Evolutionary conservation across 768 basidiomycete species (phyloP), one percentile per base, ranked within the genome.

Genomic region (Trichaptum fuscoviolaceum): DNA sequence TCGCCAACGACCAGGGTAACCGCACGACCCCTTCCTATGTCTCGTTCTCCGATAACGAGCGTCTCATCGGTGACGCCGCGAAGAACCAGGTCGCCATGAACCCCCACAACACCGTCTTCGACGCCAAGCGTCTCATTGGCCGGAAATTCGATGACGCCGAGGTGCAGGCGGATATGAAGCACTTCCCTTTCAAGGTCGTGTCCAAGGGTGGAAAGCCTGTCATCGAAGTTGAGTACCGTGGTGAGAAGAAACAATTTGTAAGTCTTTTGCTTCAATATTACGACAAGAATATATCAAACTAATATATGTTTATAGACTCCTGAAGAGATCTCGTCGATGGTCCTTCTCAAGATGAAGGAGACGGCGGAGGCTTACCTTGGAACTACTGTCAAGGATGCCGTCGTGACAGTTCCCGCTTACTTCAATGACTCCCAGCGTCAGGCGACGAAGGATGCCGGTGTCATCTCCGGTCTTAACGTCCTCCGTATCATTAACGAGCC

Each of bases 31-130:
- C 95, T 18, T 96, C 95, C 8, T 96, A 96, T 77, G 95, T 97
- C 79, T 89, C 95, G 63, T 96, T 96, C 84, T 92, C 93, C 70
- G 92, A 93, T 73, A 89, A 82, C 69, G 96, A 98, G 85, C 95
- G 96, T 83, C 86, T 99, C 72, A 98, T 99, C 76, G 96, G 96
- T 74, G 96, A 99, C 85, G 96, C 96, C 72, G 96, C 96, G 65
- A 98, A 98, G 84, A 98, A 98, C 80, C 95, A 96, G 74, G 93
- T 93, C 79, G 95, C 95, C 67, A 96, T 97, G 95, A 99, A 98
- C 86, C 96, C 95, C 66, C 85, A 89, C 80, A 94, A 96, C 81
- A 93, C 91, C 72, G 95, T 98, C 72, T 98, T 97, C 80, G 96
- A 97, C 78, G 96, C 96, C 60, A 98, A 98, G 84, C 96, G 96